Evolutionary conservation across 192 early-diverging fungal species (phyloP).

Genomic region (Backusella tarrabulga): DNA sequence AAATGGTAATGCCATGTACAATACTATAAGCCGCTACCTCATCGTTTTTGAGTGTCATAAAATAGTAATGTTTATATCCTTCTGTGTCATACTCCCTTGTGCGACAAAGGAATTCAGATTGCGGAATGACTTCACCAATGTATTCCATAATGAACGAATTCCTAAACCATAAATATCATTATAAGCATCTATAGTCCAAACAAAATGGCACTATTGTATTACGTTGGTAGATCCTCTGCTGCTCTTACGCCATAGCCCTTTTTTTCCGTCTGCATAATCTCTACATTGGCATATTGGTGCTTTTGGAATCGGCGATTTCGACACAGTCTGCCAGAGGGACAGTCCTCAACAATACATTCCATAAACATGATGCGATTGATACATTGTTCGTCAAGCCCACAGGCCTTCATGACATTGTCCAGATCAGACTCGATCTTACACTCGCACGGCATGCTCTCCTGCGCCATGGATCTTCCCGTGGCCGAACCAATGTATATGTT

Average conservation of each 20-base stretch:
- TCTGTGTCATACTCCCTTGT: constrained; percentile 76
- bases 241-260: constrained; percentile 93
- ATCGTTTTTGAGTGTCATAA: constrained; percentile 92
- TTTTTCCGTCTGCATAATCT: constrained; percentile 85
- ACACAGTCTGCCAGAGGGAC: constrained; percentile 85
- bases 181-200: too few relatives aligned
- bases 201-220: constrained; percentile 3
- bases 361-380: constrained; percentile 91
- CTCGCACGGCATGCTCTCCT: constrained; percentile 74
- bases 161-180: constrained; percentile 29
- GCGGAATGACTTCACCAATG: constrained; percentile 89
- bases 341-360: constrained; percentile 87
- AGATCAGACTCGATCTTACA: constrained; percentile 69
- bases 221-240: constrained; percentile 59
- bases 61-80: constrained; percentile 93
- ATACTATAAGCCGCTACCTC: constrained; percentile 47
- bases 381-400: constrained; percentile 86
- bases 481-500: constrained; percentile 74
- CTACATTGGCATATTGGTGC: constrained; percentile 77
- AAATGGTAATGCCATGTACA: not conserved
- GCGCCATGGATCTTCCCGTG: constrained; percentile 61
- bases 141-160: constrained; percentile 95
- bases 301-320: constrained; percentile 90
- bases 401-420: constrained; percentile 66
- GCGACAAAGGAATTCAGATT: constrained; percentile 76